Conservation (phyloP, 192 early-diverging fungal genomes). For the Coemansia furcata region DNA sequence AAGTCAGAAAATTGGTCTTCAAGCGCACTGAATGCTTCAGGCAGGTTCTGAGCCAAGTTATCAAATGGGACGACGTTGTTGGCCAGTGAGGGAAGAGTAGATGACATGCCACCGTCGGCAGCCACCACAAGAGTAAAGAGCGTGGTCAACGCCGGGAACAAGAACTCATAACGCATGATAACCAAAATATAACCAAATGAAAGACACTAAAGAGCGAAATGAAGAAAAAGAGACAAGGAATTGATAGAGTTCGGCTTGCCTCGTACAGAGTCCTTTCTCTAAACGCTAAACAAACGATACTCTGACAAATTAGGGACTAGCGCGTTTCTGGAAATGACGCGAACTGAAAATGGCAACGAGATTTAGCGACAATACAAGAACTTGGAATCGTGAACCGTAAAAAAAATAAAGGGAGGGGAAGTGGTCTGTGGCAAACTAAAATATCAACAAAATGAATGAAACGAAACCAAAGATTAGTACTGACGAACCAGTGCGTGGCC, state of each 20-base stretch:
- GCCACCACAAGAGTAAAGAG: conserved; percentile 3
- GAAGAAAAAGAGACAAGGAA: background rate
- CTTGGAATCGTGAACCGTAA: background rate
- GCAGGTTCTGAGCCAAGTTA: conserved; percentile 45
- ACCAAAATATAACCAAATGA: background rate
- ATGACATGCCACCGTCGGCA: conserved; percentile 3
- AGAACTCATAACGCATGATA: background rate
- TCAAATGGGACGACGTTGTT: conserved; percentile 39
- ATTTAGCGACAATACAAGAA: background rate
- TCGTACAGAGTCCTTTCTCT: background rate
- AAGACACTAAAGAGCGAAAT: background rate
- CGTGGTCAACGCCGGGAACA: background rate
- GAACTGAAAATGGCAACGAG: background rate
- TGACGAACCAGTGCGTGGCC: background rate
- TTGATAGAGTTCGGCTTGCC: background rate
- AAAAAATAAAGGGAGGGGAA: background rate
- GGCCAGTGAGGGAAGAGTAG: background rate
- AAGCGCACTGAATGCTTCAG: conserved; percentile 44
- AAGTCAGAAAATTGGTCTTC: conserved; percentile 41
- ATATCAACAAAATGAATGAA: background rate
- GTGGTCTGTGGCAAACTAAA: background rate
- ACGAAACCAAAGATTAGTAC: background rate
- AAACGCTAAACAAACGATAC: background rate
- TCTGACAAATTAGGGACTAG: background rate
- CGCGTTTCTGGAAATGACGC: background rate